Percentiles rank a stretch among this genome's conserved stretches.
Conservation (phyloP, 1,284 basidiomycete species). For the Apiotrichum laibachii region DNA sequence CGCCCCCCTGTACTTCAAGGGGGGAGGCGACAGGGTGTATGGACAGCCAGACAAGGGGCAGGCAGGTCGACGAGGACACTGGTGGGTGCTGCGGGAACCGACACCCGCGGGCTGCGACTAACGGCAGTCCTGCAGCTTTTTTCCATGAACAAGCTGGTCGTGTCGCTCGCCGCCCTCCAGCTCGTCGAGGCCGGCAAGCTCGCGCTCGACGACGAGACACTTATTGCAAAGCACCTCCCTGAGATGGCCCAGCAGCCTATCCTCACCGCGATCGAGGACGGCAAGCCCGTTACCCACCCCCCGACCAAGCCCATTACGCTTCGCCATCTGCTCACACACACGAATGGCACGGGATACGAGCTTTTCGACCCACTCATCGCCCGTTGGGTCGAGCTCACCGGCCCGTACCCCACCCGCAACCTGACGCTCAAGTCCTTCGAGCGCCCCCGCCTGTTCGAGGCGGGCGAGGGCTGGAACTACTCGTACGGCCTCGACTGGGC, state of each 20-base stretch:
- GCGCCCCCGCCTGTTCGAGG: conserved; percentile 33
- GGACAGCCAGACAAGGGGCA: conserved; percentile 28
- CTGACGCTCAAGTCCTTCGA: conserved; percentile 21
- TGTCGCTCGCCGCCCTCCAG: conserved; percentile 11
- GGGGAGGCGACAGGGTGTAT: conserved; percentile 30
- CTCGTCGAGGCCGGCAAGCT: conserved; percentile 20
- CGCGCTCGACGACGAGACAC: conserved; percentile 26
- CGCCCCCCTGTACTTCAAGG: conserved; percentile 29
- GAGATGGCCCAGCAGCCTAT: conserved; percentile 34
- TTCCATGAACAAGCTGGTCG: conserved; percentile 41
- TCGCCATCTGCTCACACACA: conserved; percentile 39
- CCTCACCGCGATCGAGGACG: conserved; percentile 30
- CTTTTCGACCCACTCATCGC: conserved; percentile 11
- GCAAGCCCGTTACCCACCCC: conserved; percentile 25
- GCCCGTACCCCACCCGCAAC: conserved; percentile 7
- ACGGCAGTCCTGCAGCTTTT: conserved; percentile 35
- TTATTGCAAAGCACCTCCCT: conserved; percentile 32
- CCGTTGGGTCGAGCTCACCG: conserved; percentile 9
- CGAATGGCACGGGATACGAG: conserved; percentile 15
- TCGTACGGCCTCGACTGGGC: conserved; percentile 43
- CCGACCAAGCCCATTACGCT: conserved; percentile 32
- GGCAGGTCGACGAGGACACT: conserved; percentile 33
- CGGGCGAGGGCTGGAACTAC: conserved; percentile 36
- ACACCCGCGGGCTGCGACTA: neutral
- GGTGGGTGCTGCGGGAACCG: conserved; percentile 20